A percentile compares a stretch with the other conserved stretches of the same genome.
Evolutionary conservation across 1,284 basidiomycete genomes (phyloP).

Genomic region (Papiliotrema fonsecae): DNA sequence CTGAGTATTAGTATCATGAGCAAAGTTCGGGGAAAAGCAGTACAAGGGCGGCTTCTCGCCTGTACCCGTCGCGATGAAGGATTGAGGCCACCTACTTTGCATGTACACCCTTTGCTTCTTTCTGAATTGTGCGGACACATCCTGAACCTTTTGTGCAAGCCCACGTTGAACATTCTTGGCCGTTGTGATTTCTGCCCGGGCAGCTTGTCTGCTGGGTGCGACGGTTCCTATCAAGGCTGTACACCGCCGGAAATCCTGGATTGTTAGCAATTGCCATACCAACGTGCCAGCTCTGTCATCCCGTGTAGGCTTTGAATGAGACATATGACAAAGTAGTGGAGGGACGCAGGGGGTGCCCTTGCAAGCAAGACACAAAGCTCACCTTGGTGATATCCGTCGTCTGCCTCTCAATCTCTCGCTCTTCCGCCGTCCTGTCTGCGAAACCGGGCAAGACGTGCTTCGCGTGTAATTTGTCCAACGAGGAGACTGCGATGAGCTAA

Average conservation of each 20-base stretch:
- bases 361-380: too few species aligned
- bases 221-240: constrained; percentile 63
- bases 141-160: constrained; percentile 89
- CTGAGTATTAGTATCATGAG: constrained; percentile 49
- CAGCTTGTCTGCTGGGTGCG: constrained; percentile 45
- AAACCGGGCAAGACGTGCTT: constrained; percentile 95
- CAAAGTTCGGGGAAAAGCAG: not conserved
- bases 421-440: constrained; percentile 85
- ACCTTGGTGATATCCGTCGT: constrained; percentile 86
- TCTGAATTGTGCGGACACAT: constrained; percentile 84
- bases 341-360: too few species aligned
- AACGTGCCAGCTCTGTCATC: too few species aligned
- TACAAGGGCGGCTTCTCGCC: not conserved
- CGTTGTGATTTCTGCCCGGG: constrained; percentile 60
- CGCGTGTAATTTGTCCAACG: constrained; percentile 88
- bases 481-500: constrained; percentile 54
- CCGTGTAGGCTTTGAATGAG: too few species aligned
- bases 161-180: constrained; percentile 96
- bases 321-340: too few species aligned
- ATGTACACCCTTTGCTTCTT: constrained; percentile 98
- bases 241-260: constrained; percentile 77
- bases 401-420: constrained; percentile 83
- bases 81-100: constrained; percentile 67
- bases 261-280: not conserved
- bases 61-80: constrained; percentile 15